phyloP scores from a whole-genome alignment of 306 rosid species.

The Trifolium repens region DNA sequence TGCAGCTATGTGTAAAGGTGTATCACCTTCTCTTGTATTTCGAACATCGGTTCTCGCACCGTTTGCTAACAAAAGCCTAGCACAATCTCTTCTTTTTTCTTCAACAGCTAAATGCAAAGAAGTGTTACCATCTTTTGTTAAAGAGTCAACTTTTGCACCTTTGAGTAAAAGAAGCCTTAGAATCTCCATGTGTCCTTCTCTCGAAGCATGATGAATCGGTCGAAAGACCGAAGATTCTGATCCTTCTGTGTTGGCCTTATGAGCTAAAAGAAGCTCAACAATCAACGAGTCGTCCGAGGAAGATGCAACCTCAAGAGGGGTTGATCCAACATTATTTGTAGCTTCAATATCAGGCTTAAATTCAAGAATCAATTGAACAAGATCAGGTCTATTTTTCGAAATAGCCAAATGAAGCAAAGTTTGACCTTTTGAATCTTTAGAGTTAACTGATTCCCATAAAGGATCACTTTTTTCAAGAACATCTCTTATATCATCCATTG shows the following conservation, averaged over 20 bases:
- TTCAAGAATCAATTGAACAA: slow-evolving; percentile 76
- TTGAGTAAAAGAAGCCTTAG: slow-evolving; percentile 71
- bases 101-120: slow-evolving; percentile 76
- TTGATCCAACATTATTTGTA: slow-evolving; percentile 51
- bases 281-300: slow-evolving; percentile 62
- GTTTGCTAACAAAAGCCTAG: slow-evolving; percentile 64
- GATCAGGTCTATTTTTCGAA: slow-evolving; percentile 58
- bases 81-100: slow-evolving; percentile 62
- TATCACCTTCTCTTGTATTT: slow-evolving; percentile 52
- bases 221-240: slow-evolving; percentile 56
- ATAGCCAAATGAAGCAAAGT: slow-evolving; percentile 68
- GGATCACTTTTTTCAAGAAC: slow-evolving; percentile 71
- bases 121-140: slow-evolving; percentile 67
- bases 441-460: slow-evolving; percentile 60
- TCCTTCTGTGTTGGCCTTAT: slow-evolving; percentile 59
- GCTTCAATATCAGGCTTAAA: slow-evolving; percentile 67
- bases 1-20: slow-evolving; percentile 75
- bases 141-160: slow-evolving; percentile 62
- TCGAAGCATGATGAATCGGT: slow-evolving; percentile 65
- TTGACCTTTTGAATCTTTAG: slow-evolving; percentile 59
- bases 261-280: slow-evolving; percentile 78
- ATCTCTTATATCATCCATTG: slow-evolving; percentile 70
- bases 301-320: slow-evolving; percentile 70
- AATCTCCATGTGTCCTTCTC: slow-evolving; percentile 71
- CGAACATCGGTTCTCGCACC: slow-evolving; percentile 57